Evolutionary conservation across 208 protist species (phyloP), one percentile per base, ranked within the genome.

Genomic region (Angomonas desouzai): DNA sequence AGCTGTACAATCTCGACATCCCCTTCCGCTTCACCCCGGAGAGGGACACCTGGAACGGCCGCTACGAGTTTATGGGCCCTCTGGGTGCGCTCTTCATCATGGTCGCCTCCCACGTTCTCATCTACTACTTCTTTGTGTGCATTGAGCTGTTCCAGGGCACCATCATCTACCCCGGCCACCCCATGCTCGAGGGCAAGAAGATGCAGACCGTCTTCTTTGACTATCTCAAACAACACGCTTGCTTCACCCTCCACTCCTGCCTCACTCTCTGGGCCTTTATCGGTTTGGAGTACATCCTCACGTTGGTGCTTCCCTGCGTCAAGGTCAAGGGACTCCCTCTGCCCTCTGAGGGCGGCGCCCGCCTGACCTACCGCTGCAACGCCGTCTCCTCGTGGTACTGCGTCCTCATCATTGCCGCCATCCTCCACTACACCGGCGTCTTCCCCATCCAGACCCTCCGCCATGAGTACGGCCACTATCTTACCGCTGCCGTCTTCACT

Each of bases 301-400:
- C 89, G 1, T 60, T 89, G 18, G 58, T 91, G 27, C 64, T 96
- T 48, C 91, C 93, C 1, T 89, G 85, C 38, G 48, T 94, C 49
- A 67, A 75, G 33, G 79, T 95, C 36, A 80, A 93, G 53, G 92
- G 92, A 27, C 75, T 96, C 16, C 92, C 92, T 0, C 63, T 96
- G 27, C 80, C 80, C 53, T 91, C 79, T n/a, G 74, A 90, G 79
- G 90, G 89, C 61, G 83, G 84, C 56, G 80, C 81, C 66, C 74
- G 79, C 40, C 79, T 93, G 36, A 75, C 74, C 18, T 97, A 97
- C 81, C 87, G 83, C 61, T 96, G 93, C 79, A 97, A 97, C 82
- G 91, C 81, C 10, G 72, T 90, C 0, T 48, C 58, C 4, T 74
- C 89, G 23, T 96, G 87, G 87, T 97, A 94, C 80, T 77, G 68